A percentile compares a stretch with the other conserved stretches of the same genome.
Conservation (phyloP, 495 filamentous ascomycete species). For the Hypoxylon trugodes region DNA sequence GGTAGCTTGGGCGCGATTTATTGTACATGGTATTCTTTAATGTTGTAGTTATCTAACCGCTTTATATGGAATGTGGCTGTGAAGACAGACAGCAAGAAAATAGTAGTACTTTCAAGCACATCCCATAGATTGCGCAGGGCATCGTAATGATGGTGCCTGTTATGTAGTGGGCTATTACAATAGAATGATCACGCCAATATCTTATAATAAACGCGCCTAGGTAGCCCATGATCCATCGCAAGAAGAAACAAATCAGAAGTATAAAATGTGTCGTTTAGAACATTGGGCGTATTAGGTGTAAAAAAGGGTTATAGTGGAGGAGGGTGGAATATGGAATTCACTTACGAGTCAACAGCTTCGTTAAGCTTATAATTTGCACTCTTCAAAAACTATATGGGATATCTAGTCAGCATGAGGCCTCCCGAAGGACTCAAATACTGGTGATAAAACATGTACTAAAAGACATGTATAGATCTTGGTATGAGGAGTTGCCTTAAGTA, state of each 20-base stretch:
- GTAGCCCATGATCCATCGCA: neutral
- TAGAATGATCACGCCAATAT: neutral
- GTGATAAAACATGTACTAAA: neutral
- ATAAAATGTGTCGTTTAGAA: too few relatives aligned
- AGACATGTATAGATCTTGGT: neutral
- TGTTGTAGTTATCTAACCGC: neutral
- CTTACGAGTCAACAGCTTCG: constrained; percentile 62
- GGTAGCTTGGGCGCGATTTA: neutral
- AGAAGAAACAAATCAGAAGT: neutral
- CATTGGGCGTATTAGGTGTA: too few relatives aligned
- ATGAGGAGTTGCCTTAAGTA: neutral
- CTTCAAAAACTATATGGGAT: constrained; percentile 47
- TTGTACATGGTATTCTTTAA: neutral
- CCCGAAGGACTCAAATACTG: neutral
- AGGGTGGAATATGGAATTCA: constrained; percentile 25
- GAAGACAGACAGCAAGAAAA: too few relatives aligned
- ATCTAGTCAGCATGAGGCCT: constrained; percentile 29
- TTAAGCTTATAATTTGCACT: constrained; percentile 57
- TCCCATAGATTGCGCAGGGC: too few relatives aligned
- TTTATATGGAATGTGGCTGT: too few relatives aligned
- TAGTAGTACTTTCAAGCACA: too few relatives aligned
- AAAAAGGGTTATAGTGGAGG: constrained; percentile 16
- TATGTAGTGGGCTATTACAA: neutral
- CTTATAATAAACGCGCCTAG: neutral
- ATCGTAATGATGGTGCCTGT: neutral